Evolutionary conservation across 2,329 filamentous ascomycete species (phyloP), one percentile per base, ranked within the genome.

Genomic region (Raffaelea ambrosiae): DNA sequence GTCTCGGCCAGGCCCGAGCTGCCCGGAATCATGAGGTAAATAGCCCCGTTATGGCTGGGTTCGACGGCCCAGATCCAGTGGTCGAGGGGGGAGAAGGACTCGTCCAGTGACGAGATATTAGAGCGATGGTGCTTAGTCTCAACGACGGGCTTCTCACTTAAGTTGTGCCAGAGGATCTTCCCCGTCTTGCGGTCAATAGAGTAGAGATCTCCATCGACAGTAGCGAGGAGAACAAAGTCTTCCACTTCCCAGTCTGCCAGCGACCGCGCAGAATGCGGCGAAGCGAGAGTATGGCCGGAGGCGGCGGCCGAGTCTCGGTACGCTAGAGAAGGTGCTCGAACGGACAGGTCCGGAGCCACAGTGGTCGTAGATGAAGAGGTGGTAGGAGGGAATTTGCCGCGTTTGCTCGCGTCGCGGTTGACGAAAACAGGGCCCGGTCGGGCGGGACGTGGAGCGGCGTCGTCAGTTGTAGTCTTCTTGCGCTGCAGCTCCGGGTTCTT

Each of bases 201-300:
- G 71, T 95, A 87, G 61, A 97, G 81, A 65, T 88, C 87, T 76
- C 93, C 93, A 76, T 97, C 90, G 81, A 97, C 87, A 79, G 93
- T 97, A 87, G 93, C 91, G 86, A 98, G 77, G 76, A 98, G 88
- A 73, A 97, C 87, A 80, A 96, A 95, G 76, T 97, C 90, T 87
- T 97, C 91, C 72, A 96, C 90, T 86, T 96, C 88, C 91, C 91
- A 97, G 73, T 96, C 91, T 80, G 90, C 85, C 79, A 97, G 77
- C 77, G 85, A 94, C 82, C 91, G 90, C 90, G 89, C 91, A 85
- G 77, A 76, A 66, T 87, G 84, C 84, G 84, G 86, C 86, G 86
- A 83, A 73, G 84, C 79, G 68, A 86, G 74, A 60, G 81, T 82
- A 66, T 76, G 74, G 66, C 76, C 72, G 49, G 49, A 61, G 65